Conservation (phyloP, 2,329 filamentous ascomycete genomes). For the Colletotrichum gigasporum region DNA sequence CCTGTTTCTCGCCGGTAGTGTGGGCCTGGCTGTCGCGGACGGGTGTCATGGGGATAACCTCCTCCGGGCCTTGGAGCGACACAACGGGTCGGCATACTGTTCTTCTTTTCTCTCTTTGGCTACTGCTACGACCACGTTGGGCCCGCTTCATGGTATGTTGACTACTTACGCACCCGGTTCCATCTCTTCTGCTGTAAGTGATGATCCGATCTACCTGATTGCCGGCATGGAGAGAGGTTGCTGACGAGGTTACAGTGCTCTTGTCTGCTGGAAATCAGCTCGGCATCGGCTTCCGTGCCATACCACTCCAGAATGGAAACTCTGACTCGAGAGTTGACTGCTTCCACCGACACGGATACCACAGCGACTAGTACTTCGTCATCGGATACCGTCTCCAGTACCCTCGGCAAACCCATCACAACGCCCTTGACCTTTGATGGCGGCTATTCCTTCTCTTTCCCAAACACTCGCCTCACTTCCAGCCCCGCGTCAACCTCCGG, state of each 20-base stretch:
- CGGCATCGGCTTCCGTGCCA: background rate
- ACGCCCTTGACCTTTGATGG: background rate
- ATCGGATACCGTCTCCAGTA: background rate
- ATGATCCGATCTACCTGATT: background rate
- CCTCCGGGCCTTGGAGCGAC: conserved; percentile 25
- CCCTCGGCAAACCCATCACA: background rate
- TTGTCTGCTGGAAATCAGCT: conserved; percentile 8
- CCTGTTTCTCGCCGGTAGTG: background rate
- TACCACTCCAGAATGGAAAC: background rate
- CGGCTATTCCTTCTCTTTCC: conserved; percentile 17
- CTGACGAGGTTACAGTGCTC: conserved; percentile 17
- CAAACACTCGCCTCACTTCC: background rate
- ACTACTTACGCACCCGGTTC: background rate
- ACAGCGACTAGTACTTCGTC: background rate
- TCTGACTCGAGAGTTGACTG: background rate
- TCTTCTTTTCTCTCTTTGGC: background rate
- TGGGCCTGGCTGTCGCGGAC: background rate
- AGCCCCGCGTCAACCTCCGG: background rate
- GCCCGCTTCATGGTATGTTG: background rate
- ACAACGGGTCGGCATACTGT: conserved; percentile 24
- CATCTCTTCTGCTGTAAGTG: conserved; percentile 23
- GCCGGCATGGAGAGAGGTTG: background rate
- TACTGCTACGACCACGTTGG: background rate
- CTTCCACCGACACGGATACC: too few species aligned
- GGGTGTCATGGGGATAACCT: conserved; percentile 30